Percentiles rank a stretch among this genome's conserved stretches.
Evolutionary conservation across 2,329 filamentous ascomycete genomes (phyloP).

Genomic region (Xylariaceae sp.): DNA sequence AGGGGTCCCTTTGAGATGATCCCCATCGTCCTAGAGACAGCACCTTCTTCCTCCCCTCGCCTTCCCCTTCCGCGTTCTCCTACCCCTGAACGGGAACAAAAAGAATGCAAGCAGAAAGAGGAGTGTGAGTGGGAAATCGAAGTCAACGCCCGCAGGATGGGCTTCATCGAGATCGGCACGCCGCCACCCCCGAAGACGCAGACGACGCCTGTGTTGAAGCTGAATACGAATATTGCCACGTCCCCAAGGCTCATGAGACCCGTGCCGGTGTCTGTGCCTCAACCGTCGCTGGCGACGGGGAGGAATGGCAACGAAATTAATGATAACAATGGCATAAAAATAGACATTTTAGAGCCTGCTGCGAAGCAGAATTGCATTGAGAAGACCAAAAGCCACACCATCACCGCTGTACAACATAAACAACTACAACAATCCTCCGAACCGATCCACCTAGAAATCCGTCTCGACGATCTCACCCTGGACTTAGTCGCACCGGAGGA

Average conservation of each 20-base stretch:
- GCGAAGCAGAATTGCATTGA: too few relatives aligned
- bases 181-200: conserved; percentile 18
- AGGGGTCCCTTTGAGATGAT: conserved; percentile 43
- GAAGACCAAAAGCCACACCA: neutral
- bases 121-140: conserved; percentile 23
- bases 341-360: too few relatives aligned
- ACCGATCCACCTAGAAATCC: conserved; percentile 19
- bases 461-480: conserved; percentile 14
- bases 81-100: too few relatives aligned
- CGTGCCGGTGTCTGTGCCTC: conserved; percentile 16
- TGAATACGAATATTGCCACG: conserved; percentile 27
- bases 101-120: too few relatives aligned
- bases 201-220: conserved; percentile 23
- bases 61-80: too few relatives aligned
- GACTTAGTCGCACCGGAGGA: conserved; percentile 26
- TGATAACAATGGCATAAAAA: too few relatives aligned
- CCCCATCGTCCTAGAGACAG: conserved; percentile 11
- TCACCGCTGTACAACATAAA: neutral
- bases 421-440: neutral
- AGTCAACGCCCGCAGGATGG: conserved; percentile 8
- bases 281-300: neutral
- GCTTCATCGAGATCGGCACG: conserved; percentile 14
- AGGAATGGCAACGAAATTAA: neutral
- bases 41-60: too few relatives aligned
- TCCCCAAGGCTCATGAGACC: conserved; percentile 21